Percentiles rank a stretch among this genome's conserved stretches.
These are phyloP conservation scores for Barnettozyma hawaiiensis DNA, from an alignment of 1,139 yeast genomes.

Conservation along the genomic window DNA sequence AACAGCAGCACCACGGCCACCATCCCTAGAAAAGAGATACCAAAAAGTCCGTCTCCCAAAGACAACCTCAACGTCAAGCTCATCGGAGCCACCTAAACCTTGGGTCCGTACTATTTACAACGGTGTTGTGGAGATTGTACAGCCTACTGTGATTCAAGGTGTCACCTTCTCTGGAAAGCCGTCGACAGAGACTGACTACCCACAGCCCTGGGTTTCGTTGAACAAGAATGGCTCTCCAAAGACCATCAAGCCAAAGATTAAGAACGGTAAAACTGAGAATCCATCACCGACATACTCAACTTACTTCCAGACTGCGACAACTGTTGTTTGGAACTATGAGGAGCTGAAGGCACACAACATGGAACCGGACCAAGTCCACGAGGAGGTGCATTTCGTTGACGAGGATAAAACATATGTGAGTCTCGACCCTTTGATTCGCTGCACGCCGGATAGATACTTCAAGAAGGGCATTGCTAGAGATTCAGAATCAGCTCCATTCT, in stretches of 20 bases:
- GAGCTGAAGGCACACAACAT: constrained; percentile 66
- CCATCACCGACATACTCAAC: constrained; percentile 71
- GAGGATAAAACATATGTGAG: constrained; percentile 67
- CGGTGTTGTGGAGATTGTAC: constrained; percentile 54
- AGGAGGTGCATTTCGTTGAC: constrained; percentile 48
- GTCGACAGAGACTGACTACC: constrained; percentile 51
- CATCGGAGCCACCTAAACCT: constrained; percentile 43
- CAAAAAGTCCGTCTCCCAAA: constrained; percentile 20
- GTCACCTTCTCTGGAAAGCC: constrained; percentile 78
- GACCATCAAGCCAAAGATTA: constrained; percentile 67
- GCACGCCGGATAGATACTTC: constrained; percentile 72
- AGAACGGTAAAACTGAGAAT: constrained; percentile 62
- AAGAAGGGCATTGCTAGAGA: constrained; percentile 60
- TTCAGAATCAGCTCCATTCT: constrained; percentile 63
- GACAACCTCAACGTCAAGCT: constrained; percentile 28
- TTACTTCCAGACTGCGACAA: constrained; percentile 67
- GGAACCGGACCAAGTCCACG: constrained; percentile 50
- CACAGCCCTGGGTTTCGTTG: constrained; percentile 78
- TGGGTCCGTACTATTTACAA: constrained; percentile 73
- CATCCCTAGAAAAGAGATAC: constrained; percentile 19
- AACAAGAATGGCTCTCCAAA: constrained; percentile 76
- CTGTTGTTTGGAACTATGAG: constrained; percentile 49
- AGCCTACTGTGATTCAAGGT: constrained; percentile 77
- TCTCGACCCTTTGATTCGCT: constrained; percentile 73
- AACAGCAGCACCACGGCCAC: constrained; percentile 25